phyloP scores from a whole-genome alignment of 176 grass and related monocot species.

The Musa itinerans region DNA sequence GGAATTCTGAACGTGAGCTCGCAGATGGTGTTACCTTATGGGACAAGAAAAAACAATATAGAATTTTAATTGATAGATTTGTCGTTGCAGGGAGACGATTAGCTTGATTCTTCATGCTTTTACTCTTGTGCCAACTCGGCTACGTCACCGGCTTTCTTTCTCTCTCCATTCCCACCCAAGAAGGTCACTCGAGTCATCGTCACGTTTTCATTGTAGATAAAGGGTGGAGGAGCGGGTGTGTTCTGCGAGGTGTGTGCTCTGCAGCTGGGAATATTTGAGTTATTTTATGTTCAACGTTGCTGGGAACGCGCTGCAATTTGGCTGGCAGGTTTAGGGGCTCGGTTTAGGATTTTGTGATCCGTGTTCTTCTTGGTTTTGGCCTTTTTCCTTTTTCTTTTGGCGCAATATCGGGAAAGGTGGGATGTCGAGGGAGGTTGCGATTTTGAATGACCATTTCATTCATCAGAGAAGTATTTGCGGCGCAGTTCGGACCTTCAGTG shows the following conservation, averaged over 20 bases:
- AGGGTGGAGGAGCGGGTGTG: neutral
- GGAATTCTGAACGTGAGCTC: too few relatives aligned
- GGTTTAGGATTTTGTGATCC: neutral
- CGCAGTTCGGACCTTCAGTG: neutral
- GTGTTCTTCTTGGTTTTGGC: neutral
- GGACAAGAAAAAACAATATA: too few relatives aligned
- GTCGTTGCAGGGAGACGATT: too few relatives aligned
- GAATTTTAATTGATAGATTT: too few relatives aligned
- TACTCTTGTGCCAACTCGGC: neutral
- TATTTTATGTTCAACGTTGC: neutral
- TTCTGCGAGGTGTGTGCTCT: neutral
- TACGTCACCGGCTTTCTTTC: neutral
- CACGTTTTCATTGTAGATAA: neutral
- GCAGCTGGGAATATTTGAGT: too few relatives aligned
- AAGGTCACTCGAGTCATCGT: neutral
- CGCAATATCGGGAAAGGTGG: neutral
- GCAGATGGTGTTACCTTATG: too few relatives aligned
- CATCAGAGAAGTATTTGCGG: neutral
- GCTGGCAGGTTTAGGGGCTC: neutral
- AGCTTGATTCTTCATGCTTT: too few relatives aligned
- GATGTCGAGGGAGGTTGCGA: neutral
- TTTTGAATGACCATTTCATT: neutral
- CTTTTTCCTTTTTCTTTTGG: neutral
- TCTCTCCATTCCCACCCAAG: neutral
- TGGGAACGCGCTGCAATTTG: neutral